A percentile compares a stretch with the other conserved stretches of the same genome.
Conservation (phyloP, 192 early-diverging fungal genomes). For the Rhizophagus prolifer region DNA sequence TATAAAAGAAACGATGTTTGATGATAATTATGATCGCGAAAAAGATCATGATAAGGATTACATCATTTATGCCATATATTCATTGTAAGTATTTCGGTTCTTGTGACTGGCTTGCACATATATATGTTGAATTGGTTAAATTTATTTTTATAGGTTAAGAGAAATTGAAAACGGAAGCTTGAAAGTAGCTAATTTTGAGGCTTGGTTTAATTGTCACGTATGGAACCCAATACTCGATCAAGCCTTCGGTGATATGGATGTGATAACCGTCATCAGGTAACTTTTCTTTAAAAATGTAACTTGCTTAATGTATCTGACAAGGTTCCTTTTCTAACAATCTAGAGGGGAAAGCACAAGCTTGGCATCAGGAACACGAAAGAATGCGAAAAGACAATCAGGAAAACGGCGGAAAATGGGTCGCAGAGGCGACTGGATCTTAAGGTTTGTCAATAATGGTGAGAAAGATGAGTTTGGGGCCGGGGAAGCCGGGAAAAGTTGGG, state of each 20-base stretch:
- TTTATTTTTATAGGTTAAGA: background rate
- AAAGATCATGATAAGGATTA: slow-evolving; percentile 26
- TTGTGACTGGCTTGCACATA: slow-evolving; percentile 1
- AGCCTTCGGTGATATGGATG: too few species aligned
- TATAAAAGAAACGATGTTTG: slow-evolving; percentile 12
- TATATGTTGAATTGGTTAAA: background rate
- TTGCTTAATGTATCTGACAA: too few species aligned
- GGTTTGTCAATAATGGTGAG: background rate
- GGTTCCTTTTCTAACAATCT: background rate
- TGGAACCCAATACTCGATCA: too few species aligned
- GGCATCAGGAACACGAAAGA: slow-evolving; percentile 10
- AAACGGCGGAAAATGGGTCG: too few species aligned
- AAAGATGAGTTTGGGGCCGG: background rate
- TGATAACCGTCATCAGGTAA: too few species aligned
- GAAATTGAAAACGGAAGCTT: background rate
- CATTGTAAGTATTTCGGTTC: slow-evolving; percentile 22
- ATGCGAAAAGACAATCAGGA: too few species aligned
- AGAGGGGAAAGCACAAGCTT: slow-evolving; percentile 18
- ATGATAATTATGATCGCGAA: slow-evolving; percentile 22
- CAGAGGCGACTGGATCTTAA: too few species aligned
- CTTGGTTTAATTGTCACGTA: too few species aligned
- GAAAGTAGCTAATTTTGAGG: too few species aligned
- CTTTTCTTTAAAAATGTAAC: too few species aligned
- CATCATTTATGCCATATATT: slow-evolving; percentile 29
- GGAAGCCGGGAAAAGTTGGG: background rate